These are phyloP conservation scores for Aspergillus pseudotamarii DNA, from an alignment of 2,329 filamentous ascomycete species.

Conservation along the genomic window DNA sequence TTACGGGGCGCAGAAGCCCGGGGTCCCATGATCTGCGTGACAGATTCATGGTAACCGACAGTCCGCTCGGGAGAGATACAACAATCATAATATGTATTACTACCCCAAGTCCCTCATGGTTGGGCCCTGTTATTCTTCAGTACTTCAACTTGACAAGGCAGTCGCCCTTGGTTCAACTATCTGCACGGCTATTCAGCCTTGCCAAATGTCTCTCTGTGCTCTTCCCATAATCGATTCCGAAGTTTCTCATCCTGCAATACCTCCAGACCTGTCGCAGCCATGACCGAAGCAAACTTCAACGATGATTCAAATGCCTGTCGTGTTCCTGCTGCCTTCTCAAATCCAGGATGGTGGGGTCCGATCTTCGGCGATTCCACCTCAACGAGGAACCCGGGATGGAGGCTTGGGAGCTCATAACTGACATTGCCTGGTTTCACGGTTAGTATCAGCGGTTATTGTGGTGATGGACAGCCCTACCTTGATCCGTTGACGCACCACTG, in stretches of 20 bases:
- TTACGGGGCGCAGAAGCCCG: too few species aligned
- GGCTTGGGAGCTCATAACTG: background rate
- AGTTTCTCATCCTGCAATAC: background rate
- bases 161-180: fast-evolving
- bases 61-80: too few species aligned
- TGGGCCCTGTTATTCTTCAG: fast-evolving
- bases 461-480: background rate
- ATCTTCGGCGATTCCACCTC: background rate
- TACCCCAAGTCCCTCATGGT: fast-evolving
- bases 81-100: background rate
- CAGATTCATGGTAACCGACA: too few species aligned
- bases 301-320: background rate
- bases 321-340: background rate
- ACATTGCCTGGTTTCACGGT: background rate
- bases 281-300: background rate
- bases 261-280: background rate
- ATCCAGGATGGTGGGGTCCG: background rate
- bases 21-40: too few species aligned
- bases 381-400: background rate
- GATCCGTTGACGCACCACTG: background rate
- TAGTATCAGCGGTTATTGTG: background rate
- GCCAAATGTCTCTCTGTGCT: background rate
- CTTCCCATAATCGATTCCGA: background rate
- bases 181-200: background rate
- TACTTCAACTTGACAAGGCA: background rate